Evolutionary conservation across 305 asterid genomes (phyloP), one percentile per base, ranked within the genome.

Genomic region (Fraxinus ornus): DNA sequence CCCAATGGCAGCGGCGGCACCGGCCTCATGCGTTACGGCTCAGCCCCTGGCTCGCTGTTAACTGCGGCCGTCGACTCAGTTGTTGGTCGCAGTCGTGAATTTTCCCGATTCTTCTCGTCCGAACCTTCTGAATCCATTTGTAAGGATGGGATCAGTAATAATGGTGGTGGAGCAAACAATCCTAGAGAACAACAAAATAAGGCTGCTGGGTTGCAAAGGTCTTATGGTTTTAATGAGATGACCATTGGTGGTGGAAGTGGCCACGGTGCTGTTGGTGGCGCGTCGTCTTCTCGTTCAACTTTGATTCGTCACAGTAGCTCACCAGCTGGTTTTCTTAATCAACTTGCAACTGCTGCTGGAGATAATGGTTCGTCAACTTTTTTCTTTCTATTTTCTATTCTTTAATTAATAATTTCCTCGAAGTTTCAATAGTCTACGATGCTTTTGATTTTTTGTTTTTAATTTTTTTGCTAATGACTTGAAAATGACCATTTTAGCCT

Each of bases 261-360:
- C 0, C 70, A 37, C 1, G 82, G 81, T 4, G 66, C 22, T 55
- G 75, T 83, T 5, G 81, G 84, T 7, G 66, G 81, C 74, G 82
- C 71, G 7, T 80, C 83, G 7, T 2, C 72, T 12, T 77, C 90
- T 28, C 72, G 87, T n/a, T 76, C 95, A 55, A 80, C 92, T 12
- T 70, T 93, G 90, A 83, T 89, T 57, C 89, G 98, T 55, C 97
- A 93, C 7, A 90, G 94, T 70, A 93, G 94, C 84, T 93, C 91
- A 3, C 97, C 98, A 0, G 94, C 97, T 60, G 94, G 94, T 17
- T 91, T 94, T 83, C 95, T 90, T 37, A 90, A 91, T 60, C 94
- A 93, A 36, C 88, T 94, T 21, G 94, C 92, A 5, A 57, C 91
- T 22, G 82, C 93, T 66, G 82, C 88, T 30, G 90, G 85, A 76